These are phyloP conservation scores for Pueraria montana DNA, from an alignment of 306 rosid genomes.

Conservation along the genomic window DNA sequence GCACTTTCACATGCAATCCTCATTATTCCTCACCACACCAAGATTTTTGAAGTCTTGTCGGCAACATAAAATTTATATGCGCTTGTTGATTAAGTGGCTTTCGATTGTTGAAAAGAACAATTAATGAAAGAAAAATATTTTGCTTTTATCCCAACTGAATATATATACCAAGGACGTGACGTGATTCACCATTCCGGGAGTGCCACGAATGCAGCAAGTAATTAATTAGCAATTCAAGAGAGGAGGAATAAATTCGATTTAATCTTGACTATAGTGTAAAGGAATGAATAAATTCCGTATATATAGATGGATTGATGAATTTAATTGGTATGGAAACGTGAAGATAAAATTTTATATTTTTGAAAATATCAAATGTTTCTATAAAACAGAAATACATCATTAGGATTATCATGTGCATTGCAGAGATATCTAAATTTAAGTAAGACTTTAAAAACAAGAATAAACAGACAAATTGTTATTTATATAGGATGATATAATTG, in stretches of 20 bases:
- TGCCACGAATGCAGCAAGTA: neutral
- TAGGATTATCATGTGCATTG: neutral
- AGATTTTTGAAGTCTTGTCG: neutral
- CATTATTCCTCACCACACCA: neutral
- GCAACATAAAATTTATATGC: neutral
- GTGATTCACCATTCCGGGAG: neutral
- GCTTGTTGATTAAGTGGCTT: neutral
- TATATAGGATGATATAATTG: too few relatives aligned
- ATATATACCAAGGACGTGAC: neutral
- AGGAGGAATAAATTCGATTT: conserved; percentile 1
- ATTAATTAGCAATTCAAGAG: neutral
- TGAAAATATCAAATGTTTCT: neutral
- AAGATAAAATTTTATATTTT: neutral
- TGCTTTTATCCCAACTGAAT: neutral
- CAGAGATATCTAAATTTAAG: too few relatives aligned
- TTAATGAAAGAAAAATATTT: neutral
- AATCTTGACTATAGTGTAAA: neutral
- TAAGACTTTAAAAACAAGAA: too few relatives aligned
- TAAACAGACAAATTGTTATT: too few relatives aligned
- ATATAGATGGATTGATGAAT: neutral
- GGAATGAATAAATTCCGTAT: neutral
- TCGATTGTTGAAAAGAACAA: conserved; percentile 10
- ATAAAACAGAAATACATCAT: neutral
- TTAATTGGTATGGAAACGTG: neutral
- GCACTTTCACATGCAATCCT: neutral